Conservation (phyloP, 2,329 filamentous ascomycete genomes). For the Fusarium sp. region DNA sequence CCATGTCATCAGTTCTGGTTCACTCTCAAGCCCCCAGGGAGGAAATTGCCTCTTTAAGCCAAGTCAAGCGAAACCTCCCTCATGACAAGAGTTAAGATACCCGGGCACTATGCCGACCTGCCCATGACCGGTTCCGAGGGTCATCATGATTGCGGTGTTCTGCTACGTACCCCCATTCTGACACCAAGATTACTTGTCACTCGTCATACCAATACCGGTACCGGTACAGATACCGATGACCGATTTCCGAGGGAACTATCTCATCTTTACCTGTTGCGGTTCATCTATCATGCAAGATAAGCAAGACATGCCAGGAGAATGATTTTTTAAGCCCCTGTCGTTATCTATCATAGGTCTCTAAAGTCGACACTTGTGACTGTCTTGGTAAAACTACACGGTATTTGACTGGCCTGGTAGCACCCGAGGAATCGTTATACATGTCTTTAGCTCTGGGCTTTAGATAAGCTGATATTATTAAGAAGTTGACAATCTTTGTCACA, state of each 20-base stretch:
- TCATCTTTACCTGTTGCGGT: slow-evolving; percentile 24
- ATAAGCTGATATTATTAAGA: neutral
- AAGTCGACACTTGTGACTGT: neutral
- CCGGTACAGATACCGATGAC: slow-evolving; percentile 33
- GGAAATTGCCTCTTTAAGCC: slow-evolving; percentile 43
- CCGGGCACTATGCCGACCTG: slow-evolving; percentile 39
- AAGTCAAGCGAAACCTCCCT: slow-evolving; percentile 23
- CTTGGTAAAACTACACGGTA: neutral
- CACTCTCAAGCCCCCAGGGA: slow-evolving; percentile 11
- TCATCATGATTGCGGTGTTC: neutral
- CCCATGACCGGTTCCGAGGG: slow-evolving; percentile 28
- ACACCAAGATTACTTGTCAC: slow-evolving; percentile 9
- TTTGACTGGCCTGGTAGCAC: neutral
- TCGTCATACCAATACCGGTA: slow-evolving; percentile 4
- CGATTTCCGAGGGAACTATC: slow-evolving; percentile 33
- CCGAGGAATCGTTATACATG: neutral
- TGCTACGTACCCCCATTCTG: neutral
- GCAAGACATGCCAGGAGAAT: slow-evolving; percentile 3
- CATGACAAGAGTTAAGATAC: slow-evolving; percentile 27
- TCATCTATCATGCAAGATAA: slow-evolving; percentile 14
- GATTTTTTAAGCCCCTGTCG: neutral
- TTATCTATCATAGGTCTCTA: neutral
- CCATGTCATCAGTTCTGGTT: slow-evolving; percentile 22
- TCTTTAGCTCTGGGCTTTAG: neutral
- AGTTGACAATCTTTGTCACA: neutral